phyloP scores from a whole-genome alignment of 139 green algal species.

The Picochlorum sp. region DNA sequence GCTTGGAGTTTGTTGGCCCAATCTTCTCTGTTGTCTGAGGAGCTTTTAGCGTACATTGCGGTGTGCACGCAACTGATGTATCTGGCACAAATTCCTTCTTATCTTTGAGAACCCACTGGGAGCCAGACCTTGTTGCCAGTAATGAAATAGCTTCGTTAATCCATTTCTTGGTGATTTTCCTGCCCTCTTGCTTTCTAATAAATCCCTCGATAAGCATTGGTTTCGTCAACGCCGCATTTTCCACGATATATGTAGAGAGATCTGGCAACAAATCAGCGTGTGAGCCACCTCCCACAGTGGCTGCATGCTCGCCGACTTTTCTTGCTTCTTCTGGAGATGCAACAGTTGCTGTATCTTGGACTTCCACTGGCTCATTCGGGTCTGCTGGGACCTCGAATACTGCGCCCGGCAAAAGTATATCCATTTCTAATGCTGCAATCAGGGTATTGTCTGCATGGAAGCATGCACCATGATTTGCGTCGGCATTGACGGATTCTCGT shows the following conservation, averaged over 20 bases:
- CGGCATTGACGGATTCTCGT: background rate
- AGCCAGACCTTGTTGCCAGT: slow-evolving; percentile 11
- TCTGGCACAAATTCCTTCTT: background rate
- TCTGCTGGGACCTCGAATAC: background rate
- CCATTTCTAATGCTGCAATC: background rate
- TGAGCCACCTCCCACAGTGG: background rate
- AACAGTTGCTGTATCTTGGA: background rate
- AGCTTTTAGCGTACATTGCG: background rate
- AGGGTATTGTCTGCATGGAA: background rate
- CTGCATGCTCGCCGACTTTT: background rate
- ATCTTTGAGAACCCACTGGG: slow-evolving; percentile 1
- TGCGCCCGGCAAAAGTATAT: background rate
- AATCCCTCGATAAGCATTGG: slow-evolving; percentile 26
- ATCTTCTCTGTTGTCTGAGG: background rate
- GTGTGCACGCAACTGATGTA: background rate
- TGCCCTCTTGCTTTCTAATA: slow-evolving; percentile 20
- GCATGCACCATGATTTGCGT: slow-evolving; percentile 3
- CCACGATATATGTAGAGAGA: background rate
- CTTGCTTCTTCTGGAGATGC: background rate
- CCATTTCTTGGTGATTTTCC: slow-evolving; percentile 39
- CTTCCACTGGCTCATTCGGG: background rate
- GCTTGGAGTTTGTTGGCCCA: too few species aligned
- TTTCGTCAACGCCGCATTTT: background rate
- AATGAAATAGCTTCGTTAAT: slow-evolving; percentile 38
- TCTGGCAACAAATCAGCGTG: background rate